Evolutionary conservation across 129 eudicot genomes (phyloP).

Genomic region (Helianthus annuus): DNA sequence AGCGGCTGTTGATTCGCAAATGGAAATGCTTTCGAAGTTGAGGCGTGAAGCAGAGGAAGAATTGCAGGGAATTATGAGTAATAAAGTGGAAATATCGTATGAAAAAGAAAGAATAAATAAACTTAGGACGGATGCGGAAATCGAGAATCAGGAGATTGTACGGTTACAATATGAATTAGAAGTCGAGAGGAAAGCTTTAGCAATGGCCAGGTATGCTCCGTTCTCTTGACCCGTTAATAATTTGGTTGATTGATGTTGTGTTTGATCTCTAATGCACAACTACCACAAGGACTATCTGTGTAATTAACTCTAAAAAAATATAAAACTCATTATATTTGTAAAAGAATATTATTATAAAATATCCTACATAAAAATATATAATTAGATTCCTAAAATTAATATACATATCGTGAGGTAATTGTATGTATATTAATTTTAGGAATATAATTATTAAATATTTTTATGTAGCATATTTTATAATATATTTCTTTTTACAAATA

Average conservation of each 20-base stretch:
- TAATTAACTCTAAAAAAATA: neutral
- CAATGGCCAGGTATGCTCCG: slow-evolving; percentile 83
- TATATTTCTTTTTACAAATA: too few species aligned
- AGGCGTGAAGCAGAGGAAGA: slow-evolving; percentile 85
- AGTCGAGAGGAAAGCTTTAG: slow-evolving; percentile 94
- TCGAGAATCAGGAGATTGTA: slow-evolving; percentile 73
- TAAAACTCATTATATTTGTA: too few species aligned
- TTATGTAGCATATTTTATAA: too few species aligned
- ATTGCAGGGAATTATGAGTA: slow-evolving; percentile 67
- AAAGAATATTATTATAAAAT: too few species aligned
- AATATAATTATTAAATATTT: too few species aligned
- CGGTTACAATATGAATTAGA: slow-evolving; percentile 89
- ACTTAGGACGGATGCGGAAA: slow-evolving; percentile 76
- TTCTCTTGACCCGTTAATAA: neutral
- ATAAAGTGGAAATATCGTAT: slow-evolving; percentile 77
- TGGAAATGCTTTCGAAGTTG: slow-evolving; percentile 83
- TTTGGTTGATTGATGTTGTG: neutral
- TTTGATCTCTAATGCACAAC: neutral
- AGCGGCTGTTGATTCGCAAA: slow-evolving; percentile 85
- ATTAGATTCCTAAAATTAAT: too few species aligned
- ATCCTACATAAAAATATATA: too few species aligned
- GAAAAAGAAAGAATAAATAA: slow-evolving; percentile 84
- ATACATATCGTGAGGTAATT: too few species aligned
- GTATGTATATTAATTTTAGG: too few species aligned
- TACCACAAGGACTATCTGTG: too few species aligned